Evolutionary conservation across 2,329 filamentous ascomycete genomes (phyloP).

Genomic region (Colletotrichum tamarilloi): DNA sequence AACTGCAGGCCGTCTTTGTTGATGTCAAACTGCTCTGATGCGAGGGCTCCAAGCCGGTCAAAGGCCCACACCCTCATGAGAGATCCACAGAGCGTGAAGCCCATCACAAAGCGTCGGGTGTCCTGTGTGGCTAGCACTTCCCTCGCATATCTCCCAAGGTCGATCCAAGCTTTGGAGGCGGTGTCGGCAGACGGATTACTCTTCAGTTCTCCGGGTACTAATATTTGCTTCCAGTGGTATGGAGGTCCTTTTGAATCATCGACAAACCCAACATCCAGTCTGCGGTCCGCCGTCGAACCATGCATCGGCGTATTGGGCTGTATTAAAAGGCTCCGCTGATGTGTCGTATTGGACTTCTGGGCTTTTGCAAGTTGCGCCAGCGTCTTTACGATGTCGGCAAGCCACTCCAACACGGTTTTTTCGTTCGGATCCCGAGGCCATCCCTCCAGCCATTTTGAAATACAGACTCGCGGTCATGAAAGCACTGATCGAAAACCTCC

Average conservation of each 20-base stretch:
- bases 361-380: slow-evolving; percentile 42
- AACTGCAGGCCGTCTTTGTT: slow-evolving; percentile 51
- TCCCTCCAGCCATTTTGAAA: slow-evolving; percentile 46
- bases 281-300: slow-evolving; percentile 40
- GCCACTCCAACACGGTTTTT: slow-evolving; percentile 49
- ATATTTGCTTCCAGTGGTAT: slow-evolving; percentile 54
- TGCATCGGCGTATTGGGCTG: slow-evolving; percentile 41
- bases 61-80: slow-evolving; percentile 55
- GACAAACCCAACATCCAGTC: slow-evolving; percentile 48
- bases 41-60: slow-evolving; percentile 53
- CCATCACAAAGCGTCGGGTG: slow-evolving; percentile 51
- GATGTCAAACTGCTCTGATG: slow-evolving; percentile 54
- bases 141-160: slow-evolving; percentile 53
- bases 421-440: slow-evolving; percentile 50
- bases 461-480: slow-evolving; percentile 43
- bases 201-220: slow-evolving; percentile 59
- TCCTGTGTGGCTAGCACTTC: slow-evolving; percentile 46
- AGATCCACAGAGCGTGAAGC: slow-evolving; percentile 54
- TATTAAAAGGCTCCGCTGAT: slow-evolving; percentile 42
- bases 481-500: slow-evolving; percentile 48
- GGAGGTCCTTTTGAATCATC: slow-evolving; percentile 39
- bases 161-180: slow-evolving; percentile 47
- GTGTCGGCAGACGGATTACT: slow-evolving; percentile 55
- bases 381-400: slow-evolving; percentile 43
- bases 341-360: slow-evolving; percentile 36